Evolutionary conservation across 805 yeast genomes (phyloP).

Genomic region (Candida pseudoglaebosa): DNA sequence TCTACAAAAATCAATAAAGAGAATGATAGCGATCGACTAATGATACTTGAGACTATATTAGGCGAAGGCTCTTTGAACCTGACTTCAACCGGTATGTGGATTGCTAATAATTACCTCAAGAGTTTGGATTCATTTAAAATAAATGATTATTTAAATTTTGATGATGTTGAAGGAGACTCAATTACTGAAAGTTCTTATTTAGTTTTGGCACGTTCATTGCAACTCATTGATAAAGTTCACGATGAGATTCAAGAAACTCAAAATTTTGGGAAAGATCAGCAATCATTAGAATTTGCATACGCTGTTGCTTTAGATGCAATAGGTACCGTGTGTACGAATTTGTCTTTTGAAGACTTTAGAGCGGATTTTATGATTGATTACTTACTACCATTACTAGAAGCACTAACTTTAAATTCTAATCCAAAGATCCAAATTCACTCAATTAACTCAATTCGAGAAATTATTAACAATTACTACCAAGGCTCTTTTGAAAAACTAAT

Average conservation of each 20-base stretch:
- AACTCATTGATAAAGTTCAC: conserved; percentile 27
- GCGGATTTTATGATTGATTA: conserved; percentile 61
- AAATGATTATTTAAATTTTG: conserved; percentile 17
- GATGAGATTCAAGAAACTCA: not conserved
- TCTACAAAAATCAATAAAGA: conserved; percentile 6
- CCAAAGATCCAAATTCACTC: conserved; percentile 54
- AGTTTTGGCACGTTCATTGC: conserved; percentile 36
- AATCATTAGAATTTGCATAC: conserved; percentile 22
- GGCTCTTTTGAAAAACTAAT: conserved; percentile 58
- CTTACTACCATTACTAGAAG: conserved; percentile 69
- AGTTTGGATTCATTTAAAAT: conserved; percentile 8
- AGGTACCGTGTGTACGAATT: conserved; percentile 20
- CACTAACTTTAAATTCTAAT: conserved; percentile 52
- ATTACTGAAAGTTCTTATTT: conserved; percentile 21
- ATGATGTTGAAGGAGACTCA: conserved; percentile 3
- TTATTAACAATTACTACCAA: conserved; percentile 41
- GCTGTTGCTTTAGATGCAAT: conserved; percentile 46
- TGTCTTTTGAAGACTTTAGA: conserved; percentile 29
- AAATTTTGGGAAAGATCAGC: conserved; percentile 3
- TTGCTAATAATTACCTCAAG: conserved; percentile 20
- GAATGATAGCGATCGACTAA: conserved; percentile 6
- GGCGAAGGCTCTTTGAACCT: conserved; percentile 4
- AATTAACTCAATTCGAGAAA: conserved; percentile 45
- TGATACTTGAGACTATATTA: conserved; percentile 1
- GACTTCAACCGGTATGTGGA: conserved; percentile 26